These are phyloP conservation scores for Boletus calvinii DNA, from an alignment of 1,284 basidiomycete genomes.

Conservation along the genomic window DNA sequence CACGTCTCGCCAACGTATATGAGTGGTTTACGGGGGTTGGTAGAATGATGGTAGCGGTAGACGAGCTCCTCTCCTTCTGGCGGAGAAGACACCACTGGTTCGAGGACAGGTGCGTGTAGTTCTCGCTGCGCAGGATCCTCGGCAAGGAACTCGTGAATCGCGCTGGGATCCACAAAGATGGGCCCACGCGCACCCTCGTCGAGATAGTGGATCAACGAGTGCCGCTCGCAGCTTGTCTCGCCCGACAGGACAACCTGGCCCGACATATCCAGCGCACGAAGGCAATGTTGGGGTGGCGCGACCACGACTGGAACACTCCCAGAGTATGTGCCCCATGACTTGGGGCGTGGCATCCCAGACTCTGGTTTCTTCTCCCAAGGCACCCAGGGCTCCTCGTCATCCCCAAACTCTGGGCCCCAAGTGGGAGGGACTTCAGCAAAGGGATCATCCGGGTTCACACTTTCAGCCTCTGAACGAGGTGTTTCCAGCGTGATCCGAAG, in stretches of 20 bases:
- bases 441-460: conserved; percentile 1
- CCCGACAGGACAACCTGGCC: conserved; percentile 10
- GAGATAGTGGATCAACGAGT: conserved; percentile 20
- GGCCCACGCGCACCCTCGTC: conserved; percentile 20
- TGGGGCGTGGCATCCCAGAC: not conserved
- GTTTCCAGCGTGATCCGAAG: not conserved
- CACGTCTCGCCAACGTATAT: conserved; percentile 17
- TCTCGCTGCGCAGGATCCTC: conserved; percentile 9
- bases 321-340: not conserved
- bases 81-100: conserved; percentile 3
- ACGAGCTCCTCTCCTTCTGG: conserved; percentile 17
- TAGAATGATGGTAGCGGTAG: conserved; percentile 8
- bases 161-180: conserved; percentile 19
- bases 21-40: too few species aligned
- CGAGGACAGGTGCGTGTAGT: conserved; percentile 8
- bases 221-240: not conserved
- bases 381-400: conserved; percentile 21
- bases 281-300: not conserved
- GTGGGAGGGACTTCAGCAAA: not conserved
- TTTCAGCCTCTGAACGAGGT: not conserved
- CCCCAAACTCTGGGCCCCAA: conserved; percentile 2
- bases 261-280: not conserved
- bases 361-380: conserved; percentile 10
- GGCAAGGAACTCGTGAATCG: not conserved
- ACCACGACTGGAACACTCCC: not conserved